phyloP scores from a whole-genome alignment of 495 filamentous ascomycete species.

The Lasiosphaeria hispida region DNA sequence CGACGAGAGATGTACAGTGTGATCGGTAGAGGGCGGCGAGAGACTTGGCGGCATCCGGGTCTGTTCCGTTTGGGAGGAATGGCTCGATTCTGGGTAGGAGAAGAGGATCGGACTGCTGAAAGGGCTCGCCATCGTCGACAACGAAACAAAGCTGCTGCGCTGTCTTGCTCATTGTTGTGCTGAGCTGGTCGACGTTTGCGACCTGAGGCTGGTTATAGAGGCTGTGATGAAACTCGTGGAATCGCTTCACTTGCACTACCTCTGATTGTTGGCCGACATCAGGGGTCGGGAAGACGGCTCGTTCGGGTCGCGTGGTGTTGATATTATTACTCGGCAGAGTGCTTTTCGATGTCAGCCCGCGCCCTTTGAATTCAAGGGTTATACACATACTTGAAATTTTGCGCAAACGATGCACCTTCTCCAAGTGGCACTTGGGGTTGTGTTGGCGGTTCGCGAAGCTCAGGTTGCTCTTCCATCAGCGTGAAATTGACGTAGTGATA shows the following conservation, averaged over 20 bases:
- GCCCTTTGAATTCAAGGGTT: background rate
- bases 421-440: constrained; percentile 39
- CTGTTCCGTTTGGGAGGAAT: constrained; percentile 72
- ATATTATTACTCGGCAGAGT: constrained; percentile 23
- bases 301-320: constrained; percentile 45
- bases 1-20: constrained; percentile 90
- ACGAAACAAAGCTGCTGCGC: constrained; percentile 66
- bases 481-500: constrained; percentile 95
- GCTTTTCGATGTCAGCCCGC: constrained; percentile 21
- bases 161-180: constrained; percentile 53
- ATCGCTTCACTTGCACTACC: constrained; percentile 18
- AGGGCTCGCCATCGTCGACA: constrained; percentile 46
- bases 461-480: constrained; percentile 61
- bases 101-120: constrained; percentile 63
- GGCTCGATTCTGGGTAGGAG: constrained; percentile 72
- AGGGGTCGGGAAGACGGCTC: constrained; percentile 69
- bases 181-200: constrained; percentile 41
- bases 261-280: constrained; percentile 35
- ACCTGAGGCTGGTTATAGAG: constrained; percentile 53
- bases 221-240: constrained; percentile 38
- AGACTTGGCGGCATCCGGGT: constrained; percentile 77
- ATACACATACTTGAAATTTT: constrained; percentile 41
- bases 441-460: constrained; percentile 35
- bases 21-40: constrained; percentile 84
- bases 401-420: constrained; percentile 36